Evolutionary conservation across 306 rosid genomes (phyloP), one percentile per base, ranked within the genome.

Genomic region (Dalbergia oliveri): DNA sequence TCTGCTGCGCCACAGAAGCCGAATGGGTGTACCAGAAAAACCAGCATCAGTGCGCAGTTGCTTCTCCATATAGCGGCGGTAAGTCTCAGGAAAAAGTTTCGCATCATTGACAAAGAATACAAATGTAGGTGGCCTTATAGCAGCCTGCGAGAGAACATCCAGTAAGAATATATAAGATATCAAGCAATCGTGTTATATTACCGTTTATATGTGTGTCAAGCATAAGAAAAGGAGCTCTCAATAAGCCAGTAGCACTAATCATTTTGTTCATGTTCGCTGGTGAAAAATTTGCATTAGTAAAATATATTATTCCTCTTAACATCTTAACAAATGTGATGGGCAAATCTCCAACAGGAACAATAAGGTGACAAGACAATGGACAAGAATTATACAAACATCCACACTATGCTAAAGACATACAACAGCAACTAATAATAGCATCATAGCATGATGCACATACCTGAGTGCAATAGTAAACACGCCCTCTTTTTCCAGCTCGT

Each of bases 401-500:
- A 62, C 50, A 69, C 5, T 21, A 69, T n/a, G 39, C 74, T 63
- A 34, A 61, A 82, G 70, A 56, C 14, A 76, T 63, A 78, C 60
- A 43, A 50, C 31, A 77, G 26, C 11, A 49, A 69, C 16, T 62
- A 43, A 13, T 14, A 80, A 47, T 23, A 54, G 44, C 65, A 68
- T 10, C 39, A 8, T 72, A n/a, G 65, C 74, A 72, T 63, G 63
- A 77, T 71, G 43, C 47, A 70, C 14, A 49, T 82, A 93, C 94
- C 98, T 90, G 99, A 66, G 99, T 95, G 79, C 97, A 91, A 84
- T 95, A 93, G 88, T 95, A 95, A 60, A 95, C 93, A 77, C 94
- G 94, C 67, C 99, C 99, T 76, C 99, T 89, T 85, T 79, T 91
- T 51, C 97, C 97, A 65, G 98, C 97, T 18, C 98, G 86, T 63